These are phyloP conservation scores for Cnidoscolus chayamansa DNA, from an alignment of 441 rosid species.

Conservation along the genomic window DNA sequence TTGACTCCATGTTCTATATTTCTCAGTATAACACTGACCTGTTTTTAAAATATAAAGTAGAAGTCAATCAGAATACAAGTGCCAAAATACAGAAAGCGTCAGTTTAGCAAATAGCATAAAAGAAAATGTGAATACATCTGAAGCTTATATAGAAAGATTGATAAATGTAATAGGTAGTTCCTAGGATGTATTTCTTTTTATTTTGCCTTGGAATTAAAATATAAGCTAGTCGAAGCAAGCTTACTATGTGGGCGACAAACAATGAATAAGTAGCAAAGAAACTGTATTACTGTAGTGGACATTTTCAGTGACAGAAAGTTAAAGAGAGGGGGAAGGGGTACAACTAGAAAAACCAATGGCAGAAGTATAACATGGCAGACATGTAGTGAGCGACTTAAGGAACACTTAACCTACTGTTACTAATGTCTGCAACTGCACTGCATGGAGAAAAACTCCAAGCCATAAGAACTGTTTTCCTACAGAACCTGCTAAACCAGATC, in stretches of 20 bases:
- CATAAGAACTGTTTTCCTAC: neutral
- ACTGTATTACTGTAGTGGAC: neutral
- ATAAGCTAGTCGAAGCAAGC: neutral
- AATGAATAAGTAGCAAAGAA: neutral
- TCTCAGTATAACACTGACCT: neutral
- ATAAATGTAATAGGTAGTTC: neutral
- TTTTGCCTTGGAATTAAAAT: neutral
- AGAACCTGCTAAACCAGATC: neutral
- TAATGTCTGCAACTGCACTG: neutral
- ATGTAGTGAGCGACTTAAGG: neutral
- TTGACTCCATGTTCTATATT: slow-evolving; percentile 2
- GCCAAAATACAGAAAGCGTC: neutral
- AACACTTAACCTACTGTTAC: neutral
- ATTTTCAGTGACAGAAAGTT: neutral
- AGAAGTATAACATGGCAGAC: neutral
- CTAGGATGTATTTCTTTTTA: neutral
- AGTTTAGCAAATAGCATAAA: neutral
- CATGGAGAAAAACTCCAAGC: neutral
- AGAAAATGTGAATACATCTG: neutral
- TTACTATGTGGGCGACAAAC: neutral
- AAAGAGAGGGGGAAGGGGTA: neutral
- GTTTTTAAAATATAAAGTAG: neutral
- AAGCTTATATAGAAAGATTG: neutral
- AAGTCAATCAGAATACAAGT: neutral
- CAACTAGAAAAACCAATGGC: neutral